Evolutionary conservation across 345 rosid genomes (phyloP), one percentile per base, ranked within the genome.

Genomic region (Orychophragmus violaceus): DNA sequence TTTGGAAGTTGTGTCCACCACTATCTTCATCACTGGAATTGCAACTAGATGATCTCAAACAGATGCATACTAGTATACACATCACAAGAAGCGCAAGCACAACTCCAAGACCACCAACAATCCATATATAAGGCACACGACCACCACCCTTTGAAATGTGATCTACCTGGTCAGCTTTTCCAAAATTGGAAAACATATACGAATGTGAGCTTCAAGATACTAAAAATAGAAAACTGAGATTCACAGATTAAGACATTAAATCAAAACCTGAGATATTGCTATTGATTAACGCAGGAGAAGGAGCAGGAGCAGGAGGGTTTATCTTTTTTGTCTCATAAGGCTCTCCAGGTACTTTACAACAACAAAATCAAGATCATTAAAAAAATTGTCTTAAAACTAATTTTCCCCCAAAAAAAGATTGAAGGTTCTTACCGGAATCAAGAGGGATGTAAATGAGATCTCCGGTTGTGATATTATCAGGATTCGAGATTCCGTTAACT

Each of bases 261-360:
- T 18, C 70, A 49, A 66, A 70, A 90, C 98, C 95, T 78, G 90
- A 62, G 64, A 66, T 23, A 66, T 53, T 75, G 54, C 77, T 67
- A 69, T 54, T 77, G 10, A 82, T 55, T 32, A 82, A 82, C 51
- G 79, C 68, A 67, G 91, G 87, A 32, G 83, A 78, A 69, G 90
- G 86, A 50, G 82, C 76, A 65, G 90, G 85, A 35, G 85, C 80
- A 21, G 85, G 84, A 66, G 82, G 71, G 54, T 53, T 62, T 6
- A 24, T 76, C 27, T 71, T 80, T 67, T 80, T 78, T 68, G 70
- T 25, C 18, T 80, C 83, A 81, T 85, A 87, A 41, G 94, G 87
- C 74, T 77, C 90, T 44, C 98, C 98, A 68, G 98, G 97, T 85
- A 77, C 98, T 93, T 64, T 3, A n/a, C n/a, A 0, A 62, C 42